phyloP scores from a whole-genome alignment of 371 early-diverging fungal genomes.

The Mucor irregularis region DNA sequence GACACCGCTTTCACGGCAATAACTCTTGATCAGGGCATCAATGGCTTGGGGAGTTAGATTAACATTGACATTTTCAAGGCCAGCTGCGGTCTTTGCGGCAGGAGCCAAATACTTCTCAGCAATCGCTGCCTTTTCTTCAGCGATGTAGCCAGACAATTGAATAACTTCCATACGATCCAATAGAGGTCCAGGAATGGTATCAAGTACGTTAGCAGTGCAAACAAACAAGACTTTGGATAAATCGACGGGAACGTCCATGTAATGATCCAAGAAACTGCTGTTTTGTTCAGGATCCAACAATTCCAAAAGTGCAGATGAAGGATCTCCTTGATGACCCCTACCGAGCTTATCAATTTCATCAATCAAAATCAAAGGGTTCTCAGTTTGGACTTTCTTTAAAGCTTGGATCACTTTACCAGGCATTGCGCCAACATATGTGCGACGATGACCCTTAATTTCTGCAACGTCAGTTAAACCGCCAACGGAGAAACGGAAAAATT shows the following conservation, averaged over 20 bases:
- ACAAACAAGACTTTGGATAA: constrained; percentile 96
- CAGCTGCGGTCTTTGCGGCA: constrained; percentile 75
- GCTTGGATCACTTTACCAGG: constrained; percentile 99
- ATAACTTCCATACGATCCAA: constrained; percentile 98
- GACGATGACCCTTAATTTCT: constrained; percentile 97
- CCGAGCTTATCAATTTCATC: constrained; percentile 98
- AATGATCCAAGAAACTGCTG: constrained; percentile 94
- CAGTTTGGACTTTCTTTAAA: constrained; percentile 95
- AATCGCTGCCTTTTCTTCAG: constrained; percentile 97
- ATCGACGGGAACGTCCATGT: constrained; percentile 97
- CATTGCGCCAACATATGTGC: constrained; percentile 99
- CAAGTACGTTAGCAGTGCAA: constrained; percentile 95
- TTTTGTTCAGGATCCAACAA: constrained; percentile 97
- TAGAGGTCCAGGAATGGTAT: constrained; percentile 95
- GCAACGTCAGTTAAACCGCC: constrained; percentile 97
- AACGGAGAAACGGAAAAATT: constrained; percentile 95
- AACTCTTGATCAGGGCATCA: constrained; percentile 81
- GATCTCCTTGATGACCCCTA: constrained; percentile 96
- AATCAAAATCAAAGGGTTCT: constrained; percentile 95
- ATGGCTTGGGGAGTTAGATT: constrained; percentile 75
- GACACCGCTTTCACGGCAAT: constrained; percentile 97
- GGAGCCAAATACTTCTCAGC: constrained; percentile 89
- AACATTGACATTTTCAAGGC: constrained; percentile 76
- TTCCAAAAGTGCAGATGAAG: constrained; percentile 94
- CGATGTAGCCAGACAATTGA: constrained; percentile 92